A percentile compares a stretch with the other conserved stretches of the same genome.
Evolutionary conservation across 768 basidiomycete genomes (phyloP).

Genomic region (Fomitopsis serialis): DNA sequence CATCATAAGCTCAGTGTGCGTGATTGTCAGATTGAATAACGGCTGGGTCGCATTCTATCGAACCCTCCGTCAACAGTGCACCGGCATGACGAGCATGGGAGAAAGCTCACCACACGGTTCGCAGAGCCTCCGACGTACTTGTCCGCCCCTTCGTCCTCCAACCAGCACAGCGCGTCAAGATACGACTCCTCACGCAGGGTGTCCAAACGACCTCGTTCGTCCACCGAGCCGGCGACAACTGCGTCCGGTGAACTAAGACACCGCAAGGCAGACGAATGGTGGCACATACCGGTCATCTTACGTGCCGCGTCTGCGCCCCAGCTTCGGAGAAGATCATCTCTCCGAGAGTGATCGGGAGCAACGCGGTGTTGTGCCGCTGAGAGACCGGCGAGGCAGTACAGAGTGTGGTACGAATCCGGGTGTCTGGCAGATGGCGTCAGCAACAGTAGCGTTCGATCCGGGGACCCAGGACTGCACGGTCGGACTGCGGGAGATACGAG

Average conservation of each 20-base stretch:
- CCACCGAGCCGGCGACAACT: slow-evolving; percentile 3
- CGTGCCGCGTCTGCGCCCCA: slow-evolving; percentile 13
- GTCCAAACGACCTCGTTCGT: slow-evolving; percentile 20
- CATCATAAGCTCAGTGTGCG: slow-evolving; percentile 64
- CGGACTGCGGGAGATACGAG: no score
- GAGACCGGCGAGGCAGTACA: slow-evolving; percentile 88
- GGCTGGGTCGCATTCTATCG: slow-evolving; percentile 78
- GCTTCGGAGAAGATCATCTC: slow-evolving; percentile 7
- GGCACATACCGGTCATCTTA: slow-evolving; percentile 12
- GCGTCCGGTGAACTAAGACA: slow-evolving; percentile 2
- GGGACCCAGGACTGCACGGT: background rate
- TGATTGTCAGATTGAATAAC: slow-evolving; percentile 67
- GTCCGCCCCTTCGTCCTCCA: slow-evolving; percentile 57
- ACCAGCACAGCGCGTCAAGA: slow-evolving; percentile 55
- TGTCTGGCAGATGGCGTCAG: slow-evolving; percentile 36
- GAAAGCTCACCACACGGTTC: slow-evolving; percentile 55
- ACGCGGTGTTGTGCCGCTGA: slow-evolving; percentile 85
- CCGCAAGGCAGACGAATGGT: slow-evolving; percentile 5
- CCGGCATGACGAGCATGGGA: background rate
- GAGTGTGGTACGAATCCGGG: slow-evolving; percentile 94
- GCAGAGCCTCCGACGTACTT: slow-evolving; percentile 51
- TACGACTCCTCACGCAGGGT: slow-evolving; percentile 43
- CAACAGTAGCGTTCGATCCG: background rate
- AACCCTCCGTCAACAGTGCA: background rate
- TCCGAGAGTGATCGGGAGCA: slow-evolving; percentile 14